Evolutionary conservation across 257 asterid genomes (phyloP), one percentile per base, ranked within the genome.

Genomic region (Forsythia viridissima): DNA sequence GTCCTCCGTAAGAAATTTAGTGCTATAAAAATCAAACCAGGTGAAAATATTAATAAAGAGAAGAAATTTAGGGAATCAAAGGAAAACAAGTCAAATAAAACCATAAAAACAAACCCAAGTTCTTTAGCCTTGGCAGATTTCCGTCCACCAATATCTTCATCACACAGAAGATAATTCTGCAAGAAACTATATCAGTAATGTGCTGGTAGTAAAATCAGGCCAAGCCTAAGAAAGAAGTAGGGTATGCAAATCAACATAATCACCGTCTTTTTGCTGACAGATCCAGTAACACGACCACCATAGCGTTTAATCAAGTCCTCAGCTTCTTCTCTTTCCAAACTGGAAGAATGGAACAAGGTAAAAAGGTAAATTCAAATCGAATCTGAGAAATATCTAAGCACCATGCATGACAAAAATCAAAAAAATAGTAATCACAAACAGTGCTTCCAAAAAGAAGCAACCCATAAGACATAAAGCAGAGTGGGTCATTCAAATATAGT

Each of bases 301-400:
- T 93, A 87, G 79, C 97, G 96, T 87, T 95, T 95, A 81, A 95
- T 93, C 88, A 95, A 87, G 87, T 92, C 99, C 88, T 93, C 99
- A 46, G 98, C 97, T 88, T 95, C 99, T 92, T 95, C 99, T 89
- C 99, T 93, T 89, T 95, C 99, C 88, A 95, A 89, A 85, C 99
- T 95, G 93, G 84, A 82, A 79, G 51, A 68, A 77, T n/a, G 66
- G 42, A 68, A 82, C 48, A 78, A 82, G 36, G 68, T 21, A 74
- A 69, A 59, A n/a, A 65, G 63, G 68, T 68, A 63, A 39, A 76
- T 39, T 71, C 76, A 81, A 67, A 77, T 65, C 41, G 67, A 65
- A 71, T 82, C 70, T 63, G 71, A 38, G 37, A 70, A 24, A 68
- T 59, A 76, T 39, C 68, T 37, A 44, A 57, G 76, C 42, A 72